Percentiles rank a stretch among this genome's conserved stretches.
Conservation (phyloP, 495 filamentous ascomycete species). For the Xylaria cubensis region DNA sequence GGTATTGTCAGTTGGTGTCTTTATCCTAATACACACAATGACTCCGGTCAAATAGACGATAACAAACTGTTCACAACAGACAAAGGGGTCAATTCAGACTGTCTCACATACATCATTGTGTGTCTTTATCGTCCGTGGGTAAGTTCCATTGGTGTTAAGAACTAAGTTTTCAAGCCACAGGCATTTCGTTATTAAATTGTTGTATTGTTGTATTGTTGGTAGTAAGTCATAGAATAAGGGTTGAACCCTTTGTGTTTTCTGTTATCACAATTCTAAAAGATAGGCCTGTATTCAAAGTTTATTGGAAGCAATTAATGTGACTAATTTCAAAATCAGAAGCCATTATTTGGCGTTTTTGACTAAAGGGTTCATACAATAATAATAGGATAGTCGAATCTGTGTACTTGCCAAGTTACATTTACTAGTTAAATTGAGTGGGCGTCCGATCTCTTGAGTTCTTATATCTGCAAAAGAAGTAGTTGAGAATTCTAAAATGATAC, state of each 20-base stretch:
- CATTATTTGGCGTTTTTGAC: too few species aligned
- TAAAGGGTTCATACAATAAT: too few species aligned
- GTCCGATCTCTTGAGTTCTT: too few species aligned
- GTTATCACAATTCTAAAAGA: background rate
- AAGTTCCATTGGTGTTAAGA: background rate
- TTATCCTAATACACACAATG: background rate
- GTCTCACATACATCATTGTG: background rate
- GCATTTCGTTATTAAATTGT: too few species aligned
- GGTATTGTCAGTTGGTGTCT: background rate
- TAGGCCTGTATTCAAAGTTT: background rate
- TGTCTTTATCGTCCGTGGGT: background rate
- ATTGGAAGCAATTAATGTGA: too few species aligned
- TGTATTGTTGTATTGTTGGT: background rate
- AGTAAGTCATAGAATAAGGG: background rate
- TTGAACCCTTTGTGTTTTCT: background rate
- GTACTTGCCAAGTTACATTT: too few species aligned
- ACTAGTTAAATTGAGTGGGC: too few species aligned
- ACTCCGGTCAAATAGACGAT: background rate
- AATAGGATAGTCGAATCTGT: too few species aligned
- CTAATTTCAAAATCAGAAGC: too few species aligned
- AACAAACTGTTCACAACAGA: background rate
- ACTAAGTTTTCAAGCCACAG: background rate
- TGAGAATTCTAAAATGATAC: too few species aligned
- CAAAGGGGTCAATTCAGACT: background rate
- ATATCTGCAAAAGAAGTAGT: too few species aligned